Conservation (phyloP, 768 basidiomycete species). For the Calvatia gigantea region DNA sequence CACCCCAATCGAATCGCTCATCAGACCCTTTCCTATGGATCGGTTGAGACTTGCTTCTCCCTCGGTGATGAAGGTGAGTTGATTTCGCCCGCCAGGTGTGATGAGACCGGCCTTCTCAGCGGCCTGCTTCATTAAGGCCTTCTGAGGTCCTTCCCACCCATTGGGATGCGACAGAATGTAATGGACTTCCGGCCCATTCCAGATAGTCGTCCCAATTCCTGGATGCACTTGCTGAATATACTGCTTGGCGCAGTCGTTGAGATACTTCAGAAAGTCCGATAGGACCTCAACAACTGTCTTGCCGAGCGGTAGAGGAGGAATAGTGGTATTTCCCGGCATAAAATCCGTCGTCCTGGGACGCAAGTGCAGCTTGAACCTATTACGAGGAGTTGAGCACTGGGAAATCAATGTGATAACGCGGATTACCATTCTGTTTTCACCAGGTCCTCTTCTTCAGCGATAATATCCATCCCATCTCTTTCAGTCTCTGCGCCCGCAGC, state of each 20-base stretch:
- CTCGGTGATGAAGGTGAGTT: slow-evolving; percentile 52
- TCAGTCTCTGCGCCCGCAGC: slow-evolving; percentile 14
- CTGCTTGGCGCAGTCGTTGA: slow-evolving; percentile 36
- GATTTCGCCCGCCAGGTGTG: slow-evolving; percentile 30
- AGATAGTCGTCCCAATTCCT: slow-evolving; percentile 34
- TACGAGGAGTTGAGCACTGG: background rate
- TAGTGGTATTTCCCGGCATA: slow-evolving; percentile 3
- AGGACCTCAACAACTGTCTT: slow-evolving; percentile 37
- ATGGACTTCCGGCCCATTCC: slow-evolving; percentile 44
- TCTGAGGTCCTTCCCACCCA: slow-evolving; percentile 58
- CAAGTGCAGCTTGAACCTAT: slow-evolving; percentile 36
- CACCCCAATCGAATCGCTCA: slow-evolving; percentile 30
- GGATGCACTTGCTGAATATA: slow-evolving; percentile 46
- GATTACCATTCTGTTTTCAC: slow-evolving; percentile 13
- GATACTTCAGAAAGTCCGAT: slow-evolving; percentile 45
- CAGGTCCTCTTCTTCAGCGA: slow-evolving; percentile 15
- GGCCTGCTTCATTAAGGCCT: slow-evolving; percentile 47
- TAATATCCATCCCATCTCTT: slow-evolving; percentile 13
- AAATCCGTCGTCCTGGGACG: slow-evolving; percentile 20
- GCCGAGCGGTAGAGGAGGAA: slow-evolving; percentile 35
- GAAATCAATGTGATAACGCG: background rate
- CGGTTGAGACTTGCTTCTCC: slow-evolving; percentile 58
- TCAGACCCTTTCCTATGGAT: slow-evolving; percentile 41
- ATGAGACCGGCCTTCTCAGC: slow-evolving; percentile 50
- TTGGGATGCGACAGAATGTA: slow-evolving; percentile 60